A percentile compares a stretch with the other conserved stretches of the same genome.
Conservation (phyloP, 176 grass and related monocot genomes). For the Raddia distichophylla region DNA sequence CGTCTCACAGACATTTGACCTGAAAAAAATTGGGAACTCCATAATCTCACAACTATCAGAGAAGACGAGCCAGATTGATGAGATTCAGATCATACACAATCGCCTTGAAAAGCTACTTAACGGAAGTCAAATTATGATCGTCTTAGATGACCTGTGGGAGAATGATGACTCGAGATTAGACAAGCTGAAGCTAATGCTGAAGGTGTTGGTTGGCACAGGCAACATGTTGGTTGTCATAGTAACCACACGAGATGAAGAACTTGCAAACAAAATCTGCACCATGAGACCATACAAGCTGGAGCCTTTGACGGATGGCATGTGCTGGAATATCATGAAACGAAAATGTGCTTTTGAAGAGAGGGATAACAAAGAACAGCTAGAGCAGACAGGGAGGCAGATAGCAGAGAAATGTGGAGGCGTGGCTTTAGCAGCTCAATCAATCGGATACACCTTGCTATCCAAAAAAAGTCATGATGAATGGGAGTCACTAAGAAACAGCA, state of each 20-base stretch:
- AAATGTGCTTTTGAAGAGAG: neutral
- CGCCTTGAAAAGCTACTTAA: neutral
- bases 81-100: neutral
- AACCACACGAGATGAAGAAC: constrained; percentile 14
- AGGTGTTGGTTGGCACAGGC: no score
- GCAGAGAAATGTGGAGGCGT: constrained; percentile 36
- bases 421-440: constrained; percentile 34
- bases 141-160: constrained; percentile 53
- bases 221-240: constrained; percentile 7
- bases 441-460: constrained; percentile 30
- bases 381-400: constrained; percentile 1
- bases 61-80: neutral
- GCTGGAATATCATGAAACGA: constrained; percentile 38
- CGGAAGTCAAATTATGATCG: neutral
- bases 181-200: neutral
- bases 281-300: neutral
- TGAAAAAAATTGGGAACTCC: neutral
- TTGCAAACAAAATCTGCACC: neutral
- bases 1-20: neutral
- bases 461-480: neutral
- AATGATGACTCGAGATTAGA: neutral
- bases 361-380: neutral
- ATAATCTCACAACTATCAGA: constrained; percentile 7
- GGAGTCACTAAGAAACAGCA: neutral
- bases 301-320: constrained; percentile 6